These are phyloP conservation scores for Phascolomyces articulosus DNA, from an alignment of 371 early-diverging fungal species.

Conservation along the genomic window DNA sequence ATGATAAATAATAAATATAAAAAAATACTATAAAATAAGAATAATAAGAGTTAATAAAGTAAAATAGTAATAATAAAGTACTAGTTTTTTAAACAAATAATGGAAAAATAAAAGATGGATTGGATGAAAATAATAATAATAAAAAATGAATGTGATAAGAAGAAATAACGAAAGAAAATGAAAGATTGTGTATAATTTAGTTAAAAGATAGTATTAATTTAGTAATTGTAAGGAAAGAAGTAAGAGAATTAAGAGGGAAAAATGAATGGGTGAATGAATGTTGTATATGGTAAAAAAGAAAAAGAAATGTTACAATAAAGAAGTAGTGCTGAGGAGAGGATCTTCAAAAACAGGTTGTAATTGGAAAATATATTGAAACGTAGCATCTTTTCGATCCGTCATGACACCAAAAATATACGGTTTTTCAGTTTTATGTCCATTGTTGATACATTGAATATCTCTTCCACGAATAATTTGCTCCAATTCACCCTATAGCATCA, in stretches of 20 bases:
- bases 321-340: neutral
- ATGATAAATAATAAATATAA: neutral
- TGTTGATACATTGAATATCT: constrained; percentile 57
- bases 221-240: neutral
- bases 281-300: neutral
- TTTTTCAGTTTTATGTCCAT: constrained; percentile 48
- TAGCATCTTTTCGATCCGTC: constrained; percentile 31
- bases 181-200: too few species aligned
- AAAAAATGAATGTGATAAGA: too few species aligned
- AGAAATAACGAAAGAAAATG: neutral
- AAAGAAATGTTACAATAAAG: constrained; percentile 3
- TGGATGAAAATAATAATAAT: too few species aligned
- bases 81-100: too few species aligned
- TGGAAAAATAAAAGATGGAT: too few species aligned
- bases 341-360: constrained; percentile 14
- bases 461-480: constrained; percentile 69
- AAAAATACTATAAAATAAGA: neutral
- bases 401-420: constrained; percentile 44
- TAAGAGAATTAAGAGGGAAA: neutral
- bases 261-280: too few species aligned
- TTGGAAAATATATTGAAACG: constrained; percentile 32
- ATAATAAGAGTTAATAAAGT: neutral
- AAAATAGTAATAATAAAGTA: too few species aligned
- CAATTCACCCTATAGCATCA: constrained; percentile 49
- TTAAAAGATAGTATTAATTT: too few species aligned